These are phyloP conservation scores for Podospora didyma DNA, from an alignment of 495 filamentous ascomycete genomes.

Conservation along the genomic window DNA sequence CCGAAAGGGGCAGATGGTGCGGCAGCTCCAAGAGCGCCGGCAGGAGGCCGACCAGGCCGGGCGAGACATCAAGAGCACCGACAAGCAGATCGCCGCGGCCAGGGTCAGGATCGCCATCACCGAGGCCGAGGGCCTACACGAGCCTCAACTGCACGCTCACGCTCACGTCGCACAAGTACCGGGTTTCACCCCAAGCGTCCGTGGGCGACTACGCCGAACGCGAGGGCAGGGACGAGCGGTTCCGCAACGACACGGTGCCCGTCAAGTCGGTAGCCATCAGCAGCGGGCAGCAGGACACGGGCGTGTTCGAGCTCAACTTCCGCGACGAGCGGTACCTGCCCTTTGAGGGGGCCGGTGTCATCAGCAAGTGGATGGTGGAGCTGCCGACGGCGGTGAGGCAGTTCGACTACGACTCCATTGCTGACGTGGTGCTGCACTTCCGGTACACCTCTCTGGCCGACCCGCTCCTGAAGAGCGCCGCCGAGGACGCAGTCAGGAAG, in stretches of 20 bases:
- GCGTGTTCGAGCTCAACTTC: too few relatives aligned
- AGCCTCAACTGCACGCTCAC: conserved; percentile 10
- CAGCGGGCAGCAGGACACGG: conserved; percentile 17
- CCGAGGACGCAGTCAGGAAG: too few relatives aligned
- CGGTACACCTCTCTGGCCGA: conserved; percentile 19
- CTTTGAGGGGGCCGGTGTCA: conserved; percentile 36
- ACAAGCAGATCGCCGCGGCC: neutral
- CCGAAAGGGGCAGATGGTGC: neutral
- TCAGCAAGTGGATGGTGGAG: conserved; percentile 23
- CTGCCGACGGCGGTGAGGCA: conserved; percentile 12
- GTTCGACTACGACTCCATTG: conserved; percentile 31
- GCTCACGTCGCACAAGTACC: neutral
- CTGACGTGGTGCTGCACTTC: conserved; percentile 29
- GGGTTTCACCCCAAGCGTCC: conserved; percentile 1
- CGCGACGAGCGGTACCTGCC: conserved; percentile 27
- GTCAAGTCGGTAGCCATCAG: neutral
- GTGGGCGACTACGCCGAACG: neutral
- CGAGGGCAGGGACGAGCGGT: neutral
- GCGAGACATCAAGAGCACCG: neutral
- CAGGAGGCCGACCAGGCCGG: neutral
- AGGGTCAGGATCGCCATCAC: neutral
- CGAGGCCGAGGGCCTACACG: neutral
- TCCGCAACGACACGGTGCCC: neutral
- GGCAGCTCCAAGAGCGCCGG: neutral
- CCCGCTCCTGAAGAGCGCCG: neutral